phyloP scores from a whole-genome alignment of 2,329 filamentous ascomycete species.

The Sclerotinia minor region DNA sequence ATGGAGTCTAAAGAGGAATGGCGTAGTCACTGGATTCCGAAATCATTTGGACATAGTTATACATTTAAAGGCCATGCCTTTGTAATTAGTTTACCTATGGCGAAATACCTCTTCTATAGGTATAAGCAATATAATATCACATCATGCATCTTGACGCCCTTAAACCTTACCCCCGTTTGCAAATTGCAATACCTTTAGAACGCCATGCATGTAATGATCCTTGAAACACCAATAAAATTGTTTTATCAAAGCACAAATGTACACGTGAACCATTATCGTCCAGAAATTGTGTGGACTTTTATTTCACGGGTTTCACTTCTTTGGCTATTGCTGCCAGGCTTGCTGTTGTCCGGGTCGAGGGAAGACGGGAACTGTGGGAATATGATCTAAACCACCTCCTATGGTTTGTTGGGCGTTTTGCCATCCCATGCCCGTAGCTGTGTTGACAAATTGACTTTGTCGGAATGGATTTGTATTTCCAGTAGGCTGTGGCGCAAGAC shows the following conservation, averaged over 20 bases:
- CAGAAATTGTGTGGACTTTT: slow-evolving; percentile 1
- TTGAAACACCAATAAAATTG: slow-evolving; percentile 25
- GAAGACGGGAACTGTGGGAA: slow-evolving; percentile 82
- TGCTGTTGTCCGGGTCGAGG: slow-evolving; percentile 70
- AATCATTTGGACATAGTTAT: slow-evolving; percentile 13
- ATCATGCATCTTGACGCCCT: slow-evolving; percentile 34
- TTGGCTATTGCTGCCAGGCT: slow-evolving; percentile 53
- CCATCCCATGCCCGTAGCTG: slow-evolving; percentile 85
- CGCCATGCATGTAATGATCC: slow-evolving; percentile 39
- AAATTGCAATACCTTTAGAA: slow-evolving; percentile 31
- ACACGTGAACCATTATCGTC: slow-evolving; percentile 16
- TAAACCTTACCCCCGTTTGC: slow-evolving; percentile 22
- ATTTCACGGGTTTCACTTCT: not conserved
- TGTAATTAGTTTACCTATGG: slow-evolving; percentile 28
- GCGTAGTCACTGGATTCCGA: not conserved
- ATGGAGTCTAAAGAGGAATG: slow-evolving; percentile 13
- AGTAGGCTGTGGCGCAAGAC: slow-evolving; percentile 71
- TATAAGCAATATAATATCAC: slow-evolving; percentile 33
- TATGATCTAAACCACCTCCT: slow-evolving; percentile 75
- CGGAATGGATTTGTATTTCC: slow-evolving; percentile 94
- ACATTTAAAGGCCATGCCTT: slow-evolving; percentile 18
- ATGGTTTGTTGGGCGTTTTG: slow-evolving; percentile 77
- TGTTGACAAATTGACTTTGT: slow-evolving; percentile 86
- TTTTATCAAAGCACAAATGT: slow-evolving; percentile 11
- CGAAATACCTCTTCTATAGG: slow-evolving; percentile 17